Percentiles rank a stretch among this genome's conserved stretches.
phyloP scores from a whole-genome alignment of 2,329 filamentous ascomycete species.

The Chrysoporthe cubensis region DNA sequence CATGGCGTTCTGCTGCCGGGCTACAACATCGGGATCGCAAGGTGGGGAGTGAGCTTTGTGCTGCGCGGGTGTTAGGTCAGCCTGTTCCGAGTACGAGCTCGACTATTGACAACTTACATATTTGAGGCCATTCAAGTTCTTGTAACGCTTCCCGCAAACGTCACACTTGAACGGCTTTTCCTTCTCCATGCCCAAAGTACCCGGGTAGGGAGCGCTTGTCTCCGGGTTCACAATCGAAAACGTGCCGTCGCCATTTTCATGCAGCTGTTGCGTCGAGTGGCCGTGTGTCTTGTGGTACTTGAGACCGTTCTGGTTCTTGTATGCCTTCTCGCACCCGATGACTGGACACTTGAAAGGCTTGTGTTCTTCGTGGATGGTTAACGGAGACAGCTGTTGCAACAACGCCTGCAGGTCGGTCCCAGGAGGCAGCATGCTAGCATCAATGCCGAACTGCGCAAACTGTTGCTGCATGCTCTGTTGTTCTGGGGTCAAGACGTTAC shows the following conservation, averaged over 20 bases:
- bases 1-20: slow-evolving; percentile 42
- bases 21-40: slow-evolving; percentile 80
- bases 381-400: slow-evolving; percentile 61
- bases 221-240: slow-evolving; percentile 98
- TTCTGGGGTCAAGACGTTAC: slow-evolving; percentile 60
- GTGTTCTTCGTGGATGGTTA: slow-evolving; percentile 82
- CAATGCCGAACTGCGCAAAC: slow-evolving; percentile 73
- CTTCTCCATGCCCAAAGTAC: slow-evolving; percentile 99
- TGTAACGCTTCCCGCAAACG: slow-evolving; percentile 96
- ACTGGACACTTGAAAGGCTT: slow-evolving; percentile 98
- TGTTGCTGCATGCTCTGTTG: slow-evolving; percentile 70
- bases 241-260: slow-evolving; percentile 95
- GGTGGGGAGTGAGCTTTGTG: slow-evolving; percentile 83
- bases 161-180: slow-evolving; percentile 99
- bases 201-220: slow-evolving; percentile 90
- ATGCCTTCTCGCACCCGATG: slow-evolving; percentile 97
- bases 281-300: slow-evolving; percentile 90
- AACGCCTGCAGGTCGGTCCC: slow-evolving; percentile 71
- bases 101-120: slow-evolving; percentile 62
- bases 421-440: slow-evolving; percentile 73
- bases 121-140: slow-evolving; percentile 98
- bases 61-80: slow-evolving; percentile 47
- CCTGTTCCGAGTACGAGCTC: neutral
- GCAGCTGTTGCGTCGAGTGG: slow-evolving; percentile 93
- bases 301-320: slow-evolving; percentile 98